Evolutionary conservation across 805 yeast species (phyloP).

Genomic region (Naumovozyma baii): DNA sequence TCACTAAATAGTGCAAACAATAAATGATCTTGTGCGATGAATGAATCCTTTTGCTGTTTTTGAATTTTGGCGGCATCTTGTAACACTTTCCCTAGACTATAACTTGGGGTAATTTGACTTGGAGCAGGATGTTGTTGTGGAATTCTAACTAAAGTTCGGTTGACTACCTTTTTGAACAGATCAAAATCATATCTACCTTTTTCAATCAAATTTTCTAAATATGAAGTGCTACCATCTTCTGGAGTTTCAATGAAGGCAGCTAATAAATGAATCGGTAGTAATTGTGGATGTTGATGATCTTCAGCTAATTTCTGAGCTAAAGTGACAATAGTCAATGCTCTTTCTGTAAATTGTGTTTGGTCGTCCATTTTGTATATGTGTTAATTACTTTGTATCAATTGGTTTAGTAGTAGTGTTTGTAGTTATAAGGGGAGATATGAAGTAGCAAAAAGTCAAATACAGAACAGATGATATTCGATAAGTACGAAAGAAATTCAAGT

Average conservation of each 20-base stretch:
- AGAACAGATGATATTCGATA: no score
- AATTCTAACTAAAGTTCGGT: constrained; percentile 68
- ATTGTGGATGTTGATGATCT: constrained; percentile 74
- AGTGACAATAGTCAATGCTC: constrained; percentile 74
- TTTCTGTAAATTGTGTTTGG: constrained; percentile 78
- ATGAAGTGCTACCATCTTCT: constrained; percentile 48
- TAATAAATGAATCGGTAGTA: constrained; percentile 79
- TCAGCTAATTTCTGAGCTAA: constrained; percentile 74
- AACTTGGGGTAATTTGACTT: constrained; percentile 62
- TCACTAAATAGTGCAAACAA: constrained; percentile 80
- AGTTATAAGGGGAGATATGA: no score
- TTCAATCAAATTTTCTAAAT: constrained; percentile 73
- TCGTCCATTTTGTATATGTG: constrained; percentile 29
- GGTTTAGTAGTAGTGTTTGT: no score
- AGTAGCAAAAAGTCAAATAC: no score
- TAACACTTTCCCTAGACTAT: constrained; percentile 66
- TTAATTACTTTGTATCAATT: no score
- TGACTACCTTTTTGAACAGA: constrained; percentile 66
- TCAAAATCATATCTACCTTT: constrained; percentile 86
- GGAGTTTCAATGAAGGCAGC: constrained; percentile 76
- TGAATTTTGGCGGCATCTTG: constrained; percentile 69
- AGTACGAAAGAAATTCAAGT: no score
- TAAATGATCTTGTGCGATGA: constrained; percentile 89
- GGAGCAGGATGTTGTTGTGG: constrained; percentile 92
- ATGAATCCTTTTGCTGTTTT: constrained; percentile 81